Percentiles rank a stretch among this genome's conserved stretches.
Conservation (phyloP, 2,329 filamentous ascomycete species). For the Anthostomella pinea region DNA sequence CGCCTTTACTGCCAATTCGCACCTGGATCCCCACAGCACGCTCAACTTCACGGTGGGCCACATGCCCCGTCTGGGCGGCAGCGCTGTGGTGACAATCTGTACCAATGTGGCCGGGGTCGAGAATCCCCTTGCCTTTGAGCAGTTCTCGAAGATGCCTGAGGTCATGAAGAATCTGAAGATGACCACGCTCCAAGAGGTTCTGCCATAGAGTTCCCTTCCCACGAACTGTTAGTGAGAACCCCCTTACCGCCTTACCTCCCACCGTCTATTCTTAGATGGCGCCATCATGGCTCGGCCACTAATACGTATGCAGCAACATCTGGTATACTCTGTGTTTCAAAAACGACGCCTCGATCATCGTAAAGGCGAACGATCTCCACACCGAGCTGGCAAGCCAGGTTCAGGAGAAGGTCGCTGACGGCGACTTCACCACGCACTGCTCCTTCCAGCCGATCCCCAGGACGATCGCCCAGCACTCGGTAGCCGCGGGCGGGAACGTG, state of each 20-base stretch:
- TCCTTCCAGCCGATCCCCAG: conserved; percentile 13
- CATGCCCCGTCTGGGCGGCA: not conserved
- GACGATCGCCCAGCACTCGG: not conserved
- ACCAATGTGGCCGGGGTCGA: conserved; percentile 4
- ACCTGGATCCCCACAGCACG: conserved; percentile 5
- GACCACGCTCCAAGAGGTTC: conserved; percentile 1
- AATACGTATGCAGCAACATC: conserved; percentile 3
- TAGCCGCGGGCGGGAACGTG: conserved; percentile 2
- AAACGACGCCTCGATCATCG: conserved; percentile 12
- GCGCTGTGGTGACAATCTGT: not conserved
- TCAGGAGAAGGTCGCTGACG: conserved; percentile 3
- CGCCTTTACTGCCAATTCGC: conserved; percentile 3
- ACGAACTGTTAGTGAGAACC: conserved; percentile 8
- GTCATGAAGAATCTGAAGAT: too few species aligned
- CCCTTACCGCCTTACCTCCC: too few species aligned
- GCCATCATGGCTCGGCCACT: too few species aligned
- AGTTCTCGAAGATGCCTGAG: not conserved
- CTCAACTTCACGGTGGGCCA: conserved; percentile 1
- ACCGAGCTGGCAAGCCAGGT: conserved; percentile 5
- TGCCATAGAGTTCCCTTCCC: conserved; percentile 3
- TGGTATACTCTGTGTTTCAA: conserved; percentile 16
- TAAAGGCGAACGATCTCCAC: conserved; percentile 9
- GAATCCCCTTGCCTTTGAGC: not conserved
- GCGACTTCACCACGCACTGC: conserved; percentile 16
- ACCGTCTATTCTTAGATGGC: too few species aligned